Base-by-base conservation (phyloP, 177 flowering plant genomes). In the Vitis hybrid region DNA sequence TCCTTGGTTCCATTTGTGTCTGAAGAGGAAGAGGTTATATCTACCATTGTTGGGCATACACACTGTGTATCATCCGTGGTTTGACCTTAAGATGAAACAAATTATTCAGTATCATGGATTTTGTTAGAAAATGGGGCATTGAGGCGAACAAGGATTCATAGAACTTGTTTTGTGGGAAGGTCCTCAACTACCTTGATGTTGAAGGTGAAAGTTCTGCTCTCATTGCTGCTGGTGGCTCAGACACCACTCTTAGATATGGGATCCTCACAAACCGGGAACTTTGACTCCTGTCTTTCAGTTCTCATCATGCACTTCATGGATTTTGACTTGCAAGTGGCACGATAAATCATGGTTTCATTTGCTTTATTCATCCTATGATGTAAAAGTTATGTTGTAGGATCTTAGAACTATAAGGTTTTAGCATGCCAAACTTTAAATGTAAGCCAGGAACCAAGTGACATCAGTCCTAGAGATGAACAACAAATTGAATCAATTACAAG, bases 331-430 rank as follows among this genome's bases (percentile, higher is more conserved):
- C 92, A 95, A 93, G 79, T 95, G 99, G 99, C 97, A 93, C 67
- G 32, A 66, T 4, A 83, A 66, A 46, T 91, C 97, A 15, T 84
- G 82, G 87, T 87, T 83, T 70, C 98, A 93, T 84, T 80, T 95
- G 77, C 75, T 88, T 67, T 87, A 97, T 62, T 83, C 95, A 67
- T 91, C 97, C 21, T 87, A 90, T 82, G 97, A 94, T 80, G 97
- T 95, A 77, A 94, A 90, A 77, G 83, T 93, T 24, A 95, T 91
- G 97, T 65, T 95, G 51, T 95, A 98, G 98, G 99, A 95, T 83
- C 80, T 91, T 62, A 87, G 99, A 85, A 91, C 98, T 64, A 88
- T 88, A 27, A 27, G 30, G 30, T 27, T 27, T 27, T 0, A 27
- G 30, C 0, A 27, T 27, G 30, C 30, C 30, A 27, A 27, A 27